Conservation (phyloP, 139 green algal species). For the Chlorella sp. region DNA sequence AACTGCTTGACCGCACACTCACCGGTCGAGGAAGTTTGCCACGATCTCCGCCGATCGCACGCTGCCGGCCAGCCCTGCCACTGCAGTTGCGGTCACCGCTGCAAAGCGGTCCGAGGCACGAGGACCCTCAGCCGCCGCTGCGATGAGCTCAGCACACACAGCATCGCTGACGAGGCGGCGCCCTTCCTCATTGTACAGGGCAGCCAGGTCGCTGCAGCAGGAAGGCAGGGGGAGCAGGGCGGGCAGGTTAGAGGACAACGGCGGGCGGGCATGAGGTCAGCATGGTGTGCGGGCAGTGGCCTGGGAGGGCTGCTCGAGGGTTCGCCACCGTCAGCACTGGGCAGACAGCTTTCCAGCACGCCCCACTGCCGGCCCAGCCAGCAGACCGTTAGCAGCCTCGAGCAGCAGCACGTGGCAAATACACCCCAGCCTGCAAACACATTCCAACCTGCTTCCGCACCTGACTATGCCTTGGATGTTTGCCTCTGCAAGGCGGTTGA, state of each 20-base stretch:
- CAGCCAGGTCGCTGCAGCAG: conserved; percentile 56
- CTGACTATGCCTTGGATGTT: conserved; percentile 73
- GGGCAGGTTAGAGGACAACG: too few relatives aligned
- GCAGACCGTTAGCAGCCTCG: too few relatives aligned
- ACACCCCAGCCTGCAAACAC: not conserved
- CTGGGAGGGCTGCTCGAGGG: too few relatives aligned
- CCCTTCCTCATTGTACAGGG: conserved; percentile 66
- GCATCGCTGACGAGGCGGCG: conserved; percentile 58
- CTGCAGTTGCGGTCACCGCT: conserved; percentile 69
- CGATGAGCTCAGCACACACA: conserved; percentile 53
- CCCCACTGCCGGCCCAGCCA: too few relatives aligned
- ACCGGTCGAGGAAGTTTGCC: conserved; percentile 64
- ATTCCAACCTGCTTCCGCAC: not conserved
- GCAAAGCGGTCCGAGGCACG: conserved; percentile 81
- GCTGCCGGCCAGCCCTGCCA: conserved; percentile 69
- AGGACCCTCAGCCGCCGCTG: conserved; percentile 75
- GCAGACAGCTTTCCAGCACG: too few relatives aligned
- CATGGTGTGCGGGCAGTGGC: too few relatives aligned
- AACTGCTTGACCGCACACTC: too few relatives aligned
- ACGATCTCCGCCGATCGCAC: conserved; percentile 56
- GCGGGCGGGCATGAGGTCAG: too few relatives aligned
- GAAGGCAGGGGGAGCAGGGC: too few relatives aligned
- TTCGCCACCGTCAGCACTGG: too few relatives aligned
- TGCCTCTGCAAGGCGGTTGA: conserved; percentile 81
- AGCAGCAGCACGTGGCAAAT: too few relatives aligned